Evolutionary conservation across 1,139 yeast species (phyloP).

Genomic region (Sugiyamaella pinicola): DNA sequence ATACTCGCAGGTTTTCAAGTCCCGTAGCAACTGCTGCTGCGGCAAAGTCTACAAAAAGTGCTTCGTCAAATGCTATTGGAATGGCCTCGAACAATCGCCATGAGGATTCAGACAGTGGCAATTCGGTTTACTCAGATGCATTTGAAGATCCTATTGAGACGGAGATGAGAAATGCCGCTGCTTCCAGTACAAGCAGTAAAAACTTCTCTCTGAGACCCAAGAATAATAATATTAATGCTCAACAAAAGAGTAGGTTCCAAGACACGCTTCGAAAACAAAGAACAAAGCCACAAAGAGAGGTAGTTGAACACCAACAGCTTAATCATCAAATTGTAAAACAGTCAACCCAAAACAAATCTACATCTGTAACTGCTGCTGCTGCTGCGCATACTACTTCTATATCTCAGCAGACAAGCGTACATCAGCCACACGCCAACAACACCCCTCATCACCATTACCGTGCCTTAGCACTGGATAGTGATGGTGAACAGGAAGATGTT

Average conservation of each 20-base stretch:
- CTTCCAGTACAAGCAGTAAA: background rate
- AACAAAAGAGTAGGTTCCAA: background rate
- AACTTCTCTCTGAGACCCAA: background rate
- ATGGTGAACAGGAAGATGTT: slow-evolving; percentile 31
- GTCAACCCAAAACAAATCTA: slow-evolving; percentile 3
- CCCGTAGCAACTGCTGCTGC: slow-evolving; percentile 34
- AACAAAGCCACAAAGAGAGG: slow-evolving; percentile 2
- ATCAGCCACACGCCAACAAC: slow-evolving; percentile 3
- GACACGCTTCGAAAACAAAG: slow-evolving; percentile 11
- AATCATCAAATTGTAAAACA: slow-evolving; percentile 19
- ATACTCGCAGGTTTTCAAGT: slow-evolving; percentile 11
- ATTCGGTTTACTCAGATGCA: slow-evolving; percentile 37
- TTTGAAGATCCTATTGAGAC: slow-evolving; percentile 29
- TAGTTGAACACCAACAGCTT: slow-evolving; percentile 9
- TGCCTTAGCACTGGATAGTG: slow-evolving; percentile 21
- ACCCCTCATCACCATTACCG: slow-evolving; percentile 20
- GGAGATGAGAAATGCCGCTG: slow-evolving; percentile 15
- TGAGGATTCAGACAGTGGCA: slow-evolving; percentile 33
- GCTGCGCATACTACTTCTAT: slow-evolving; percentile 11
- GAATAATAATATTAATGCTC: background rate
- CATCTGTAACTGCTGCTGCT: no score
- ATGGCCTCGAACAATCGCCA: slow-evolving; percentile 15
- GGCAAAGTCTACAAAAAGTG: slow-evolving; percentile 20
- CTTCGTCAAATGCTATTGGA: slow-evolving; percentile 19
- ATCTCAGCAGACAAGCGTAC: background rate